phyloP scores from a whole-genome alignment of 495 filamentous ascomycete species.

The Penicillium coprophilum region DNA sequence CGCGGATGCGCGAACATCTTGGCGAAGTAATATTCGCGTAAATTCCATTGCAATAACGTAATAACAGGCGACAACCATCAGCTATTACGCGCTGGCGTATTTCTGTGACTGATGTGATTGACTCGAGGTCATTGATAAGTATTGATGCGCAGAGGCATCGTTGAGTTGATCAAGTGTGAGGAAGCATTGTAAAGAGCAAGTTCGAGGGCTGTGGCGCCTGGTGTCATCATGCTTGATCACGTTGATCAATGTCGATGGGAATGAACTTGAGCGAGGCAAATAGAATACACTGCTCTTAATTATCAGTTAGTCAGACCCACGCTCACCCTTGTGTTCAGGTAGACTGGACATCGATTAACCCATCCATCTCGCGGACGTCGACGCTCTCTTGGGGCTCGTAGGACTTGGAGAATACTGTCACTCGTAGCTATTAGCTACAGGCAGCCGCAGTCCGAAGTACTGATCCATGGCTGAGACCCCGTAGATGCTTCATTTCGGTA shows the following conservation, averaged over 20 bases:
- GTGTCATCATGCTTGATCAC: slow-evolving; percentile 66
- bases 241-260: slow-evolving; percentile 70
- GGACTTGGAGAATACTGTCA: slow-evolving; percentile 57
- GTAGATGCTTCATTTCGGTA: slow-evolving; percentile 77
- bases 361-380: slow-evolving; percentile 54
- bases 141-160: slow-evolving; percentile 66
- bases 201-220: slow-evolving; percentile 70
- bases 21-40: no score
- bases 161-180: slow-evolving; percentile 72
- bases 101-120: slow-evolving; percentile 47
- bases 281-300: slow-evolving; percentile 78
- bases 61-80: no score
- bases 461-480: slow-evolving; percentile 78
- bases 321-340: slow-evolving; percentile 73
- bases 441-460: slow-evolving; percentile 59
- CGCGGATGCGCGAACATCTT: no score
- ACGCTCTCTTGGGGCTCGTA: slow-evolving; percentile 53
- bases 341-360: slow-evolving; percentile 79
- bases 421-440: slow-evolving; percentile 36
- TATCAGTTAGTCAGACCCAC: slow-evolving; percentile 57
- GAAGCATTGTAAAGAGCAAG: slow-evolving; percentile 76
- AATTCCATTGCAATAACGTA: no score
- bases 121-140: slow-evolving; percentile 39
- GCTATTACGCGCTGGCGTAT: no score
- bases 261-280: slow-evolving; percentile 83